These are phyloP conservation scores for Alternaria infectoria DNA, from an alignment of 2,329 filamentous ascomycete genomes.

Conservation along the genomic window DNA sequence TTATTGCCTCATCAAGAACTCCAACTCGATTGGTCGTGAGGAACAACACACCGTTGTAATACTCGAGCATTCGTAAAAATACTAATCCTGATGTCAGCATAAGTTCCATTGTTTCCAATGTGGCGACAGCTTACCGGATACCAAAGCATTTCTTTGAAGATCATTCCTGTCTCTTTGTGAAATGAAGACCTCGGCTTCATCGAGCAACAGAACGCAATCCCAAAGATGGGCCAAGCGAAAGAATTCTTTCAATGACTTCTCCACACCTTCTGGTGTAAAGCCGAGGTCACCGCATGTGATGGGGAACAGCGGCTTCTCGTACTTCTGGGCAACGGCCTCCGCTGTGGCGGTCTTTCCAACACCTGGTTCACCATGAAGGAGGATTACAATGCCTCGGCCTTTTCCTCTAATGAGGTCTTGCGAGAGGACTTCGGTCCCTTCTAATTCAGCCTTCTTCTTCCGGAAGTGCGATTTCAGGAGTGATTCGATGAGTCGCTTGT, in stretches of 20 bases:
- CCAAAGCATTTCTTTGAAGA: not conserved
- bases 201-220: not conserved
- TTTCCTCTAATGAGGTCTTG: not conserved
- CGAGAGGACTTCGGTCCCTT: not conserved
- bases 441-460: not conserved
- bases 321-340: not conserved
- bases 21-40: constrained; percentile 52
- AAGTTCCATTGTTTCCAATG: not conserved
- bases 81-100: not conserved
- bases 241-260: not conserved
- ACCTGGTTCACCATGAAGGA: not conserved
- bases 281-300: not conserved
- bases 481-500: not conserved
- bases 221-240: not conserved
- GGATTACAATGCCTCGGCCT: not conserved
- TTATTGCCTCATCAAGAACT: constrained; percentile 46
- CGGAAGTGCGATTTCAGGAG: not conserved
- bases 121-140: not conserved
- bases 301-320: not conserved
- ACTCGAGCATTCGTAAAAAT: constrained; percentile 48
- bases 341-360: not conserved
- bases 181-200: not conserved
- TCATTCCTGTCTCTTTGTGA: not conserved
- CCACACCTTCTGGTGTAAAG: not conserved
- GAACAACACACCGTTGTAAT: constrained; percentile 52